Conservation (phyloP, 345 rosid species). For the Moricandia moricandioides region DNA sequence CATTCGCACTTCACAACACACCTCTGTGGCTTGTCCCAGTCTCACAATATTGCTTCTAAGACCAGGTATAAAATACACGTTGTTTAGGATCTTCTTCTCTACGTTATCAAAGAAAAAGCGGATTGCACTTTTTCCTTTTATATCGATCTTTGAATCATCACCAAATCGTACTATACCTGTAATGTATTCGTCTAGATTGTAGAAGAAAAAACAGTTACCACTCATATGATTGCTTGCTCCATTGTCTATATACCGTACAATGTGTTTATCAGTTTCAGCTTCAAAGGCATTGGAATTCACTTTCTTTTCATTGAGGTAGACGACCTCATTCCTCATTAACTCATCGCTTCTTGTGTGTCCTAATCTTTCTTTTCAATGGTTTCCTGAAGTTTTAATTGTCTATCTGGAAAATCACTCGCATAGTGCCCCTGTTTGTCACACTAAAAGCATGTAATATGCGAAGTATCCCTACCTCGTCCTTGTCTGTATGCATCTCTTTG, state of each 20-base stretch:
- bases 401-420: background rate
- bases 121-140: background rate
- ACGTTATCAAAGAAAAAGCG: too few species aligned
- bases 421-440: background rate
- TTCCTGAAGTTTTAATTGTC: background rate
- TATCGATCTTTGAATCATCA: background rate
- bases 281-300: too few species aligned
- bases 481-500: background rate
- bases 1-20: too few species aligned
- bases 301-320: background rate
- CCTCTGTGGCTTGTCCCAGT: too few species aligned
- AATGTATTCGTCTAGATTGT: too few species aligned
- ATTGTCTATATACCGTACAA: too few species aligned
- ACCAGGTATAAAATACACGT: background rate
- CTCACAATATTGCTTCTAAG: too few species aligned
- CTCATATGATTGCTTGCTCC: too few species aligned
- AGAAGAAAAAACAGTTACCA: too few species aligned
- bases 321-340: background rate
- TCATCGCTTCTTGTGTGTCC: background rate
- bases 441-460: background rate
- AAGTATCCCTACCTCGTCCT: background rate
- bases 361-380: background rate
- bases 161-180: too few species aligned
- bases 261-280: background rate
- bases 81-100: too few species aligned